Conservation (phyloP, 306 rosid genomes). For the Gastrolobium villosum region DNA sequence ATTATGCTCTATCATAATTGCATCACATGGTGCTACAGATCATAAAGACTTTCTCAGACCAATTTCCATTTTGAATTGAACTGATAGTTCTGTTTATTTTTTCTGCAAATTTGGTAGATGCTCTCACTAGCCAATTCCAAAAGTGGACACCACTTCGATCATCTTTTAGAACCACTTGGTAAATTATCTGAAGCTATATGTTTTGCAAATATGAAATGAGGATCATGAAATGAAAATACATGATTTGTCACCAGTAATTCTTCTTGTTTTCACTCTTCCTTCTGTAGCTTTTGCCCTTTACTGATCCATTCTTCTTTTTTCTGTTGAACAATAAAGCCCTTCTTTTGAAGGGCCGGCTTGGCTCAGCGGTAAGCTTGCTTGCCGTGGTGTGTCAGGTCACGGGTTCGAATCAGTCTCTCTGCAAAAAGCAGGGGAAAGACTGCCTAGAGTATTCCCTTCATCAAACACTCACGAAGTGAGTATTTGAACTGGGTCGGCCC, state of each 20-base stretch:
- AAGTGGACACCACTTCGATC: constrained; percentile 3
- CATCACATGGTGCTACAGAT: constrained; percentile 23
- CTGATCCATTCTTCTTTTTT: neutral
- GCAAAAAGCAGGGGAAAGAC: no score
- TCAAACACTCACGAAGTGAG: no score
- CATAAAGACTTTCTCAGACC: neutral
- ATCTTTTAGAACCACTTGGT: neutral
- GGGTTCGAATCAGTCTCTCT: no score
- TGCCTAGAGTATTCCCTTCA: no score
- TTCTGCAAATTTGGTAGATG: constrained; percentile 17
- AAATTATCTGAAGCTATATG: neutral
- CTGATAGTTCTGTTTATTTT: neutral
- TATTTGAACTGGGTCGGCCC: no score
- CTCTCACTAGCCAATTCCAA: neutral
- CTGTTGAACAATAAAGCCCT: no score
- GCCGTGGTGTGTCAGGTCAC: no score
- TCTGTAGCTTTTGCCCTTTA: neutral
- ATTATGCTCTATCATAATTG: constrained; percentile 25
- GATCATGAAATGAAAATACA: neutral
- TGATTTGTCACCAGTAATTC: neutral
- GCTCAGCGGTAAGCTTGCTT: no score
- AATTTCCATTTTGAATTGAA: constrained; percentile 13
- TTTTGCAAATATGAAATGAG: neutral
- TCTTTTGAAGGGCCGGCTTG: no score
- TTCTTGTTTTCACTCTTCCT: neutral